Conservation (phyloP, 148 eudicot species). For the Silene latifolia region DNA sequence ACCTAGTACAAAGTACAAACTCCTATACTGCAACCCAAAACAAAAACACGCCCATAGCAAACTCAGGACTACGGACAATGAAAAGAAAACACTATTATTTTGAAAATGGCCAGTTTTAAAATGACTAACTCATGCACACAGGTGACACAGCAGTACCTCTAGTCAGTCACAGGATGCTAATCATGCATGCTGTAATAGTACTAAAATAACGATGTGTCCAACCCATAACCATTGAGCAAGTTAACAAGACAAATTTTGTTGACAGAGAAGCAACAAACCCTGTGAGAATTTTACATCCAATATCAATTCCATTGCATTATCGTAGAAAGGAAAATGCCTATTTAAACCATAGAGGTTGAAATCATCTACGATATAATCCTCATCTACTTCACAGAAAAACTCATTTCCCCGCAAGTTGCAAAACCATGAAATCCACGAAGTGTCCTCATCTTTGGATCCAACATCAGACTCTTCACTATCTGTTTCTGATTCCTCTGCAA, state of each 20-base stretch:
- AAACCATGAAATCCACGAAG: constrained; percentile 82
- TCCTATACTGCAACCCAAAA: not conserved
- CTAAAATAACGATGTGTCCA: not conserved
- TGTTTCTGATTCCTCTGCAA: constrained; percentile 66
- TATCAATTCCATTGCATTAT: constrained; percentile 63
- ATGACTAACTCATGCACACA: not conserved
- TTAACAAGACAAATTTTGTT: not conserved
- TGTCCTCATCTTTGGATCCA: constrained; percentile 73
- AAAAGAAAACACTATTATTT: too few species aligned
- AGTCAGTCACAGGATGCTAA: too few species aligned
- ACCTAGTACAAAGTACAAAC: too few species aligned
- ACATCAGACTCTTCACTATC: constrained; percentile 77
- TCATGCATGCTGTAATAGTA: not conserved
- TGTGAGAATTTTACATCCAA: constrained; percentile 73
- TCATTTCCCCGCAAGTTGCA: constrained; percentile 75
- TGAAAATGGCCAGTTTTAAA: too few species aligned
- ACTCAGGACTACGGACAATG: not conserved
- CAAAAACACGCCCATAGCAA: not conserved
- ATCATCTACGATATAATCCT: constrained; percentile 74
- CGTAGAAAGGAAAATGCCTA: constrained; percentile 74
- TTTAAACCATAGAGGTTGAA: constrained; percentile 72
- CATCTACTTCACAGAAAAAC: constrained; percentile 73
- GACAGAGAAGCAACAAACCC: constrained; percentile 32
- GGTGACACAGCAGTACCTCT: too few species aligned
- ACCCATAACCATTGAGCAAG: not conserved